Evolutionary conservation across 1,284 basidiomycete genomes (phyloP).

Genomic region (Erythrobasidium hasegawianum): DNA sequence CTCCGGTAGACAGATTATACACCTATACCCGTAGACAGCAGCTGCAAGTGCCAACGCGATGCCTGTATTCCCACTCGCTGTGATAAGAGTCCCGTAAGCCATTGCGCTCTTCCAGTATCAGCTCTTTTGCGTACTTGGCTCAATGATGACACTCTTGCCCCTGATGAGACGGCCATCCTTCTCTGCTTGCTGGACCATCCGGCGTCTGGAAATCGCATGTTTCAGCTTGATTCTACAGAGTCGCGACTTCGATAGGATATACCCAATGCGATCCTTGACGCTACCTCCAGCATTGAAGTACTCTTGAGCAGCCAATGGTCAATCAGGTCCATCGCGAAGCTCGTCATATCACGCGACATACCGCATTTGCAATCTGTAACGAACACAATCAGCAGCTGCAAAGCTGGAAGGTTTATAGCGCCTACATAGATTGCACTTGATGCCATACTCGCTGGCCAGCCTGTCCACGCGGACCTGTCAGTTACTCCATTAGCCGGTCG

Average conservation of each 20-base stretch:
- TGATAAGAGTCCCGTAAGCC: not conserved
- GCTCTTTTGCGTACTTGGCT: conserved; percentile 64
- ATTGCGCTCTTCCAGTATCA: too few species aligned
- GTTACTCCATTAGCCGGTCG: not conserved
- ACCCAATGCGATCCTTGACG: conserved; percentile 91
- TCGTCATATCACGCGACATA: not conserved
- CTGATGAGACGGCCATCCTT: conserved; percentile 76
- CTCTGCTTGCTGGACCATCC: conserved; percentile 95
- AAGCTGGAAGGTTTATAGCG: conserved; percentile 35
- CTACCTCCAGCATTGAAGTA: conserved; percentile 88
- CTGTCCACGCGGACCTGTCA: conserved; percentile 54
- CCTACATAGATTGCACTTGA: conserved; percentile 87
- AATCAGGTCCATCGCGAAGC: conserved; percentile 64
- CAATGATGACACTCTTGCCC: conserved; percentile 86
- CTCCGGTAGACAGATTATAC: conserved; percentile 83
- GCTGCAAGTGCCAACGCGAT: conserved; percentile 88
- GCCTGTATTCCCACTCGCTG: conserved; percentile 55
- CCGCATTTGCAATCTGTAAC: conserved; percentile 31
- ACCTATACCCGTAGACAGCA: conserved; percentile 74
- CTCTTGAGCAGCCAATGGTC: conserved; percentile 62
- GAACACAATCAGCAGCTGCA: not conserved
- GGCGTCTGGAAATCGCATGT: too few species aligned
- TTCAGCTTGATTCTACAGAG: too few species aligned
- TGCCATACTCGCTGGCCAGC: conserved; percentile 66
- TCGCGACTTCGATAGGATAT: too few species aligned